A percentile compares a stretch with the other conserved stretches of the same genome.
Evolutionary conservation across 2,329 filamentous ascomycete genomes (phyloP).

Genomic region (Xylaria hypoxylon): DNA sequence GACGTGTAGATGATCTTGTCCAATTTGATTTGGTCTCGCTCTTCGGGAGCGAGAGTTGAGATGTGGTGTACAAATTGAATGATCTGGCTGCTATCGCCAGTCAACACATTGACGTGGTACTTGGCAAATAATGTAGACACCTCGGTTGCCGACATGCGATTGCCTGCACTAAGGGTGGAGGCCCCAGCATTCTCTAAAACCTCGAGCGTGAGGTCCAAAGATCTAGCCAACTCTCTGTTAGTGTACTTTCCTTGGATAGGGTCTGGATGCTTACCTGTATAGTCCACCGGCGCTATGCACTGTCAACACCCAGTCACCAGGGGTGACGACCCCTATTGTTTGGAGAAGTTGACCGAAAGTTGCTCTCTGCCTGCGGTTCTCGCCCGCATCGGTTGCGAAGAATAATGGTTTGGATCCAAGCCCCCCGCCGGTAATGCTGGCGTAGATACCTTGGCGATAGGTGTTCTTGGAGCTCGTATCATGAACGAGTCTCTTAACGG

Average conservation of each 20-base stretch:
- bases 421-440: constrained; percentile 57
- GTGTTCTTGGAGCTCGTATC: constrained; percentile 52
- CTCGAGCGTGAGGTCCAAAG: constrained; percentile 56
- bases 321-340: constrained; percentile 48
- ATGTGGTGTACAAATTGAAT: constrained; percentile 54
- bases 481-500: constrained; percentile 52
- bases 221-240: constrained; percentile 39
- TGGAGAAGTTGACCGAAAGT: constrained; percentile 51
- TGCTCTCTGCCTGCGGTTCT: constrained; percentile 57
- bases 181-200: constrained; percentile 57
- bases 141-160: constrained; percentile 43
- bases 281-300: constrained; percentile 53
- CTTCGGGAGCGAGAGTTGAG: constrained; percentile 44
- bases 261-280: constrained; percentile 51
- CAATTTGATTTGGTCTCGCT: constrained; percentile 47
- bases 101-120: constrained; percentile 54
- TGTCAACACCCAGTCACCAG: constrained; percentile 56
- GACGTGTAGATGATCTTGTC: constrained; percentile 60
- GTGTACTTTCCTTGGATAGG: neutral
- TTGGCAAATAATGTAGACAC: constrained; percentile 47
- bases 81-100: constrained; percentile 55
- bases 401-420: constrained; percentile 51
- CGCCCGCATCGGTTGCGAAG: constrained; percentile 55
- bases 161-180: constrained; percentile 54
- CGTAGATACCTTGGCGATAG: constrained; percentile 55